Evolutionary conservation across 371 early-diverging fungal genomes (phyloP).

Genomic region (Nematocida displodere): DNA sequence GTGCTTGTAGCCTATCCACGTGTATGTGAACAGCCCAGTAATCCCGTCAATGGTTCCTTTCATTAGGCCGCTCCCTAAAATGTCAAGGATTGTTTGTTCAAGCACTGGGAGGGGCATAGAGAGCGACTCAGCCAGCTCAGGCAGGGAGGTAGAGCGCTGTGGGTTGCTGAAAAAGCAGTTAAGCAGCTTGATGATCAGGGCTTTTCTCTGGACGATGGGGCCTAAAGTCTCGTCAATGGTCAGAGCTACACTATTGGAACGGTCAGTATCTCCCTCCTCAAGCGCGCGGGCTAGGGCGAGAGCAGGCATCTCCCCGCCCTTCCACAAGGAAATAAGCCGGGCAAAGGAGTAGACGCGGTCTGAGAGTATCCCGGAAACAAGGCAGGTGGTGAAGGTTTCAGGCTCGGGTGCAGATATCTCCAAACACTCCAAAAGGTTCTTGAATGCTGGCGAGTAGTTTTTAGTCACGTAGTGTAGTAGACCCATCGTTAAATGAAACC

Average conservation of each 20-base stretch:
- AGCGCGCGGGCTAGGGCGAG: slow-evolving; percentile 4
- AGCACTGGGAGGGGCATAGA: neutral
- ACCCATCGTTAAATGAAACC: slow-evolving; percentile 29
- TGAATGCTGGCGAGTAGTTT: slow-evolving; percentile 26
- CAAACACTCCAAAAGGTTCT: slow-evolving; percentile 29
- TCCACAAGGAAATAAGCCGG: slow-evolving; percentile 5
- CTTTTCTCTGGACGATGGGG: slow-evolving; percentile 11
- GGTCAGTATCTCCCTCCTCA: slow-evolving; percentile 2
- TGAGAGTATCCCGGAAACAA: slow-evolving; percentile 11
- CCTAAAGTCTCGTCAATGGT: neutral
- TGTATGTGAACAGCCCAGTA: slow-evolving; percentile 16
- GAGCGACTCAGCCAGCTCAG: slow-evolving; percentile 6
- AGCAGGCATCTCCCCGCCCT: neutral
- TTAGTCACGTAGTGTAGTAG: slow-evolving; percentile 19
- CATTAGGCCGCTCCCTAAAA: slow-evolving; percentile 34
- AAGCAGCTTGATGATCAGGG: slow-evolving; percentile 10
- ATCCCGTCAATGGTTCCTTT: slow-evolving; percentile 44
- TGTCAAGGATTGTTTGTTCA: slow-evolving; percentile 15
- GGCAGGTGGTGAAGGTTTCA: neutral
- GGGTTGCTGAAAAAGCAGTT: slow-evolving; percentile 49
- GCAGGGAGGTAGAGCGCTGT: slow-evolving; percentile 14
- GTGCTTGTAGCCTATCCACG: slow-evolving; percentile 50
- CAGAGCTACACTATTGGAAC: neutral
- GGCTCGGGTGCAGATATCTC: neutral
- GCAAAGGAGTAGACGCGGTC: slow-evolving; percentile 36